Evolutionary conservation across 2,329 filamentous ascomycete species (phyloP), one percentile per base, ranked within the genome.

Genomic region (Mycosphaerelloides madeirae): DNA sequence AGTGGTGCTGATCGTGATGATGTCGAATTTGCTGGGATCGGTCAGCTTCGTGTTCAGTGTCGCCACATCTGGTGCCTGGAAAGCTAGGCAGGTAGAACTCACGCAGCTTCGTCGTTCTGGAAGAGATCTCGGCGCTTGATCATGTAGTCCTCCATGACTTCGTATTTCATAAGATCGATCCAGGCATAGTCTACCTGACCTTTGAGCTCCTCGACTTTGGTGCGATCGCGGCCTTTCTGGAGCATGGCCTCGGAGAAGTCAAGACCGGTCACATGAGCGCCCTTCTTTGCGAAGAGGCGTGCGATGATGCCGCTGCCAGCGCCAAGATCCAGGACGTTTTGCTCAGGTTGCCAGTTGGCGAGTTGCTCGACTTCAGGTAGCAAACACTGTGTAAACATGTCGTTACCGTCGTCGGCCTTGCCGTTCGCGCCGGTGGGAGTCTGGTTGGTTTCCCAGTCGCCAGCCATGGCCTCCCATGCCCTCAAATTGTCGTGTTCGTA

Each of bases 281-380:
- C 67, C 16, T 61, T 48, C 8, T 53, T 54, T 1, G 65, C 66
- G 13, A 77, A 61, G 64, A 68, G 70, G 16, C 72, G 67, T 13
- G 73, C 70, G 14, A 68, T 67, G 19, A 76, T 65, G 18, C 73
- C 73, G 45, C 75, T 76, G 31, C 73, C 73, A 0, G 71, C 74
- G 3, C 72, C 70, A n/a, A 77, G 60, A 43, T 76, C 73, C 5
- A 76, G 62, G 0, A 69, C 69, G 6, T 56, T 56, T 39, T 66
- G 58, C 1, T 55, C 58, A 0, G 41, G 48, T 12, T 54, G 44
- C 12, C 58, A 48, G 2, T 49, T 44, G 1, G 70, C 55, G 20
- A 75, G 56, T 3, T 66, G 62, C 12, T 59, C 39, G 1, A 76
- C 63, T 2, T 56, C 60, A 0, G 73, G 73, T 22, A 68, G 59